Base-by-base conservation (phyloP, 1,284 basidiomycete genomes). In the Phellopilus nigrolimitatus region DNA sequence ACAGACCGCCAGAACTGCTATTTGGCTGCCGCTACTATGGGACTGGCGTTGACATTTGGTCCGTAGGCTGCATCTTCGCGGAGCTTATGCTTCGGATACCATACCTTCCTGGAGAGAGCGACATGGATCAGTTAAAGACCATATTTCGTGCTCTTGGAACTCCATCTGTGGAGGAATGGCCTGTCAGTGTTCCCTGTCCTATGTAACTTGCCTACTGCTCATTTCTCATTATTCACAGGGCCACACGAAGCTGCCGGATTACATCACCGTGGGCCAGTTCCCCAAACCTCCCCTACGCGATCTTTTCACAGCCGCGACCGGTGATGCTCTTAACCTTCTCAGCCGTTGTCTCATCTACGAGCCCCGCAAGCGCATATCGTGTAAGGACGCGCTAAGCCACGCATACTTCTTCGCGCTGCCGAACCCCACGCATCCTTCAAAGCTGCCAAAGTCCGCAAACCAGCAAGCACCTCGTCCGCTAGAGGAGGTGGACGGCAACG, bases 151-250 rank as follows among this genome's bases (percentile, higher is more conserved):
- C 95, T 0, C 76, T 99, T 15, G 97, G 97, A 0, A 95, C 94
- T 3, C 97, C 97, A 0, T 91, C 91, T 0, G 94, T 98, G 62
- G 84, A 91, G 47, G 95, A 98, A 22, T 99, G 97, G 97, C 95
- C 95, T 1, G 90, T 94, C 67, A 52, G 79, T 65, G 34, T 2
- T 3, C 31, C 9, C 9, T 15, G 22, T 38, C 51, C 19, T 25
- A 22, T 50, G 12, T 3, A 25, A 6, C 19, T 10, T 53, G n/a
- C 3, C 9, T 21, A 33, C 33, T 39, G 17, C 46, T 25, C 15
- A 19, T 33, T 27, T 43, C 13, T 22, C 15, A 27, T 25, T 13
- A 19, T 41, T 40, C 12, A 8, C 60, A 95, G 92, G 91, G 91
- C 10, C 87, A 95, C 67, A 88, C 82, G 1, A 84, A 85, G 65